Base-by-base conservation (phyloP, 2,329 filamentous ascomycete genomes). In the Chaetomium strumarium region DNA sequence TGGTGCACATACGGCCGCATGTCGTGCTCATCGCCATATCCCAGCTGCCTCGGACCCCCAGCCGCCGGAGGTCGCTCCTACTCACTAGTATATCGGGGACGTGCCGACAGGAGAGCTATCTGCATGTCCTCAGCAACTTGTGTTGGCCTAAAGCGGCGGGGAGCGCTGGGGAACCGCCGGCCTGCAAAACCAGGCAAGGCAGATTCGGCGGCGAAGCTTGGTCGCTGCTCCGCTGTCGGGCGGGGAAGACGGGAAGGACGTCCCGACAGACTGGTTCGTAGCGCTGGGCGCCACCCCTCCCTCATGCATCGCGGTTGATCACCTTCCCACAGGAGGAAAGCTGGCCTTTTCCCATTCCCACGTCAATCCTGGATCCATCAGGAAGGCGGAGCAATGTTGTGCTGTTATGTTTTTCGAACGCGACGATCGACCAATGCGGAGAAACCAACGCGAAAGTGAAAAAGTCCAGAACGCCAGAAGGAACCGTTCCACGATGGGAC, bases 261-360 rank as follows among this genome's bases (percentile, higher is more conserved):
- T 56, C 54, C 56, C 56, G 56, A 48, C 54, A 51, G 17, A 41
- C 14, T 55, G 56, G 54, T 56, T 50, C 56, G 46, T 55, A 56
- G 56, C 56, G 54, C 56, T 41, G 39, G 46, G 24, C 33, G 54
- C 14, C 17, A 57, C 52, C 46, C n/a, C 42, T 51, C 29, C 24
- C 49, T 38, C 39, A 38, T 39, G 46, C 31, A 40, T 30, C 12
- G 24, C 19, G 4, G 45, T 33, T 39, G 6, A 20, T 52, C 39
- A 48, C 24, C 45, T 54, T 47, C 36, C 49, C 46, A 46, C 14
- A n/a, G 7, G 42, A 19, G 7, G 8, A 30, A 14, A 13, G 24
- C 24, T 24, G 24, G 24, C 24, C 24, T 24, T 24, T 24, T 24
- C 24, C 24, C 24, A 24, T 24, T 24, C 24, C 38, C 44, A 38